Percentiles rank a stretch among this genome's conserved stretches.
Conservation (phyloP, 1,139 yeast genomes). For the Yamadazyma diospyri region DNA sequence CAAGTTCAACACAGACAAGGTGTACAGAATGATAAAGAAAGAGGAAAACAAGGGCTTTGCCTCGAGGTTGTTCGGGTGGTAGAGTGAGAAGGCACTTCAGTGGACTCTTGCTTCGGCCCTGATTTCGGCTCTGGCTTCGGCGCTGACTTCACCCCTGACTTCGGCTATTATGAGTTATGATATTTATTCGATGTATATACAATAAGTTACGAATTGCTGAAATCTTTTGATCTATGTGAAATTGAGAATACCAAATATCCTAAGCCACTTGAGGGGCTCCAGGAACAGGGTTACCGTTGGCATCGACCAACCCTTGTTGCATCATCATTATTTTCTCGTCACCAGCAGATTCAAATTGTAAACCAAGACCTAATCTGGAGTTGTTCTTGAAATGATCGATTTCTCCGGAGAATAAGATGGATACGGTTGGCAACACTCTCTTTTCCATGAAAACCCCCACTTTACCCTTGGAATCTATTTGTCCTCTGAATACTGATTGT, state of each 20-base stretch:
- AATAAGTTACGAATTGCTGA: slow-evolving; percentile 6
- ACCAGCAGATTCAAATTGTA: slow-evolving; percentile 94
- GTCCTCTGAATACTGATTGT: slow-evolving; percentile 94
- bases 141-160: not conserved
- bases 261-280: slow-evolving; percentile 51
- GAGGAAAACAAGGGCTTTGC: slow-evolving; percentile 18
- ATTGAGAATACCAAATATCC: not conserved
- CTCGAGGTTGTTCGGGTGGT: slow-evolving; percentile 38
- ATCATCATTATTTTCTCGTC: slow-evolving; percentile 74
- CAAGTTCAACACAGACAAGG: slow-evolving; percentile 14
- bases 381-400: slow-evolving; percentile 86
- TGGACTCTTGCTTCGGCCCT: too few species aligned
- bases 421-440: slow-evolving; percentile 87
- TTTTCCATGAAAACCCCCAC: slow-evolving; percentile 89
- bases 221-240: too few species aligned
- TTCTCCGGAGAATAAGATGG: slow-evolving; percentile 84
- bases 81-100: not conserved
- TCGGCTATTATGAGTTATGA: slow-evolving; percentile 6
- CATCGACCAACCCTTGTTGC: slow-evolving; percentile 79
- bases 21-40: slow-evolving; percentile 19
- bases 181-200: slow-evolving; percentile 10
- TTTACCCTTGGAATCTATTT: slow-evolving; percentile 87
- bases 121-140: too few species aligned
- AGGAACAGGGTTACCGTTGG: slow-evolving; percentile 79
- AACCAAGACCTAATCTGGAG: slow-evolving; percentile 86